Evolutionary conservation across 441 rosid genomes (phyloP), one percentile per base, ranked within the genome.

Genomic region (Isatis lusitanica): DNA sequence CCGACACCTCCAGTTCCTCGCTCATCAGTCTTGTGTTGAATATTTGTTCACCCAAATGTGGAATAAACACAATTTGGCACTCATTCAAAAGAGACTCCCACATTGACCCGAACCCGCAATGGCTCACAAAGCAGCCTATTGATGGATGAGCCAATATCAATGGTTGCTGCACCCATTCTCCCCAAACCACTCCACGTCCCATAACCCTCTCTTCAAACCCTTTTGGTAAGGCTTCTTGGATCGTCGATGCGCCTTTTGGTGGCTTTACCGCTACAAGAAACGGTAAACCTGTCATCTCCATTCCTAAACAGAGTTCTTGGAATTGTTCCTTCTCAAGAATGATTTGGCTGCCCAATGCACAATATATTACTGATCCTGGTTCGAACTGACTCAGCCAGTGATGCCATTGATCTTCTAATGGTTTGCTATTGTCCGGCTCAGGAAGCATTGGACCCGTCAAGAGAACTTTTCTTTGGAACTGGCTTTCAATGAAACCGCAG

Each of bases 51-150:
- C 18, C 13, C 9, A 85, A 50, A 13, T 78, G 74, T 4, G 94
- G 90, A 31, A 84, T 70, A 78, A 59, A 56, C 38, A 88, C 89
- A 10, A 84, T 77, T 55, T 82, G 91, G 61, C 85, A 83, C 46
- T 84, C 79, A 68, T 79, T 81, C 80, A 83, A 16, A 1, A 88
- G 26, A 24, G 85, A 74, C 71, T 86, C 90, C 90, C 87, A 88
- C 92, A 83, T 83, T 2, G 92, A 86, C 4, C 84, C 87, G 16
- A 82, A 85, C 57, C 92, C 88, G 11, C 87, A 40, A 16, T 88
- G 93, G 60, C 59, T 80, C 62, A 85, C 89, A 43, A 89, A 83
- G 65, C 91, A 85, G 31, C 94, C 91, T 0, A 84, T 73, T 0
- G 94, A 83, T 4, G 72, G 67, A 73, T 87, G 88, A 12, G 65